Evolutionary conservation across 164 flowering plant species (phyloP).

Genomic region (Vitis cinerea): DNA sequence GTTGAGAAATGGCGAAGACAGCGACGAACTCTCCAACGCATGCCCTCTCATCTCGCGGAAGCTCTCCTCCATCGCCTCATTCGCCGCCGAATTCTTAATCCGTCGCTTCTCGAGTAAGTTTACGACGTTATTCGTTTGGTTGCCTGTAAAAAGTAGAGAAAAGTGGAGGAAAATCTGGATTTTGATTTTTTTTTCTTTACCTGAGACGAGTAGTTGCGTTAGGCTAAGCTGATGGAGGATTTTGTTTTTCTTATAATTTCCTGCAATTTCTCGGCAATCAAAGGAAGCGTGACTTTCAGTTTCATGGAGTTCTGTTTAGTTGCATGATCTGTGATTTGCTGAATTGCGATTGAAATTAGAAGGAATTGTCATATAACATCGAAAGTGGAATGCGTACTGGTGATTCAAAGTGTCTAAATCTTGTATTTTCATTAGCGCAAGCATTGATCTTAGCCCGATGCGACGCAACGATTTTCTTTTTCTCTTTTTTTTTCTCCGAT

Average conservation of each 20-base stretch:
- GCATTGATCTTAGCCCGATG: too few relatives aligned
- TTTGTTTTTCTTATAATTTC: too few relatives aligned
- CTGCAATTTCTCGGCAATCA: not conserved
- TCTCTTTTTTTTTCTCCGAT: too few relatives aligned
- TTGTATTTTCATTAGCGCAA: too few relatives aligned
- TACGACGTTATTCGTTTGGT: not conserved
- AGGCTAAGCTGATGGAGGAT: too few relatives aligned
- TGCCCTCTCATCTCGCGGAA: conserved; percentile 76
- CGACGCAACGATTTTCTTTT: too few relatives aligned
- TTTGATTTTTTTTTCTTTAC: not conserved
- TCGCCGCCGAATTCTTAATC: conserved; percentile 67
- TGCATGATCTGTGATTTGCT: not conserved
- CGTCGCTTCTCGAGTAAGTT: conserved; percentile 89
- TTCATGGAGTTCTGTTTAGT: not conserved
- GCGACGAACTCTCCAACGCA: conserved; percentile 65
- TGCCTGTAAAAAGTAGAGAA: not conserved
- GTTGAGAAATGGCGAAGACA: conserved; percentile 86
- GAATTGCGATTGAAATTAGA: not conserved
- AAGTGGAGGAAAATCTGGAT: not conserved
- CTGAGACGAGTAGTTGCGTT: too few relatives aligned
- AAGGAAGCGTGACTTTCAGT: not conserved
- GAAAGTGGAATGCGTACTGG: too few relatives aligned
- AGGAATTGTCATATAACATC: too few relatives aligned
- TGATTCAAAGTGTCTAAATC: too few relatives aligned
- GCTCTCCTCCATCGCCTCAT: conserved; percentile 72